These are phyloP conservation scores for Mortierella sp. DNA, from an alignment of 371 early-diverging fungal species.

Conservation along the genomic window DNA sequence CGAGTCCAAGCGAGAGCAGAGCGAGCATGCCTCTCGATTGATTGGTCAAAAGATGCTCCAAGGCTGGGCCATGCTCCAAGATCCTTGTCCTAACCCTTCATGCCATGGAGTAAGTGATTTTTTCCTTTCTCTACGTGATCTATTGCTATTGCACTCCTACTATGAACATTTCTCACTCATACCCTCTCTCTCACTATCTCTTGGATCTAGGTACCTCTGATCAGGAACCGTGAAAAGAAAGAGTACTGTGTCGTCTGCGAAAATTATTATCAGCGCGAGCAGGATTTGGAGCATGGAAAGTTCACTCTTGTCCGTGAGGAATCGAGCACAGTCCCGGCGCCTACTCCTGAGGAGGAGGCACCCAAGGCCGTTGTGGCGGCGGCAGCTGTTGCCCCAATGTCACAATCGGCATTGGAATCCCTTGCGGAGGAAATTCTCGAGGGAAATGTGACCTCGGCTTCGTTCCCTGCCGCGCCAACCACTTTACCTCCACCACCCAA, in stretches of 20 bases:
- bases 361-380: neutral
- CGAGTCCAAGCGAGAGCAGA: constrained; percentile 61
- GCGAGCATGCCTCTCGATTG: constrained; percentile 67
- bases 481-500: constrained; percentile 16
- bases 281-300: constrained; percentile 45
- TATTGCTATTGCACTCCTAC: constrained; percentile 1
- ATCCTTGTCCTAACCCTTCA: constrained; percentile 64
- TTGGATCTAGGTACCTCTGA: constrained; percentile 64
- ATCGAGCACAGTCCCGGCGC: neutral
- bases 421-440: constrained; percentile 1
- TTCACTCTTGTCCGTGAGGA: constrained; percentile 25
- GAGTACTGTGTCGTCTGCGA: constrained; percentile 77
- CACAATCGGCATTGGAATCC: neutral
- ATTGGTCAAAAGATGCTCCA: constrained; percentile 76
- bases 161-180: no score
- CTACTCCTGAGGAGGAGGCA: neutral
- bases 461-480: constrained; percentile 6
- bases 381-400: neutral
- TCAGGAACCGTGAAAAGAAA: constrained; percentile 68
- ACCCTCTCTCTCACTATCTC: neutral
- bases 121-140: no score
- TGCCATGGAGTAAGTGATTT: constrained; percentile 67
- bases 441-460: neutral
- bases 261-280: constrained; percentile 52
- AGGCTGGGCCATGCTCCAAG: constrained; percentile 78